A percentile compares a stretch with the other conserved stretches of the same genome.
Conservation (phyloP, 2,329 filamentous ascomycete species). For the Ophiostoma sp. region DNA sequence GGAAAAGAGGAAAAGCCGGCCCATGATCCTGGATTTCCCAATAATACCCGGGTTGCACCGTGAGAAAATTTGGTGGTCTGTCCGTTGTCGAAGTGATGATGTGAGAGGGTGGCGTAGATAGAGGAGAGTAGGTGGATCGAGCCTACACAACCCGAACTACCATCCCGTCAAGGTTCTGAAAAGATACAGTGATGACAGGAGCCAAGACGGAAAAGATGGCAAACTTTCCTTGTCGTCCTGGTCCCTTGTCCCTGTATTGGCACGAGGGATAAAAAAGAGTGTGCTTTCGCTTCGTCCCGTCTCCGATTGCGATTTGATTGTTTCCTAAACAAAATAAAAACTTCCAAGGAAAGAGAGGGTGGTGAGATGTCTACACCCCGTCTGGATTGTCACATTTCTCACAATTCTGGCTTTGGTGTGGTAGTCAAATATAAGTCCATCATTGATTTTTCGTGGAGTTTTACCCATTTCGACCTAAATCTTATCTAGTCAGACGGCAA, state of each 20-base stretch:
- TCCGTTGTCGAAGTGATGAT: background rate
- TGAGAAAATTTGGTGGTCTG: background rate
- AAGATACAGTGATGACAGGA: background rate
- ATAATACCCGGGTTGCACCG: background rate
- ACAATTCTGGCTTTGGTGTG: too few species aligned
- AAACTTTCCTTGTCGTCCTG: background rate
- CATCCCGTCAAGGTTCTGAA: background rate
- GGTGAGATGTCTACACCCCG: background rate
- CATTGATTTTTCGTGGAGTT: too few species aligned
- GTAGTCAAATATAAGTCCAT: too few species aligned
- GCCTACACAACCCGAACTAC: background rate
- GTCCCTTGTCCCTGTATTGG: background rate
- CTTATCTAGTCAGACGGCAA: background rate
- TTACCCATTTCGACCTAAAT: too few species aligned
- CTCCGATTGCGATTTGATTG: background rate
- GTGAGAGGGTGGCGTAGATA: too few species aligned
- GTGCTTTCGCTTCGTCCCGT: conserved; percentile 14
- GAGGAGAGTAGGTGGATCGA: background rate
- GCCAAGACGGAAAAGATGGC: conserved; percentile 7
- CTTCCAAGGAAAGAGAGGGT: background rate
- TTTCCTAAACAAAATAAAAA: background rate
- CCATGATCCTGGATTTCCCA: background rate
- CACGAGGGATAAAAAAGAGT: background rate
- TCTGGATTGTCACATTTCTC: too few species aligned
- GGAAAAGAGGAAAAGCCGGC: background rate